Conservation (phyloP, 805 yeast species). For the Ogataea thermomethanolica region DNA sequence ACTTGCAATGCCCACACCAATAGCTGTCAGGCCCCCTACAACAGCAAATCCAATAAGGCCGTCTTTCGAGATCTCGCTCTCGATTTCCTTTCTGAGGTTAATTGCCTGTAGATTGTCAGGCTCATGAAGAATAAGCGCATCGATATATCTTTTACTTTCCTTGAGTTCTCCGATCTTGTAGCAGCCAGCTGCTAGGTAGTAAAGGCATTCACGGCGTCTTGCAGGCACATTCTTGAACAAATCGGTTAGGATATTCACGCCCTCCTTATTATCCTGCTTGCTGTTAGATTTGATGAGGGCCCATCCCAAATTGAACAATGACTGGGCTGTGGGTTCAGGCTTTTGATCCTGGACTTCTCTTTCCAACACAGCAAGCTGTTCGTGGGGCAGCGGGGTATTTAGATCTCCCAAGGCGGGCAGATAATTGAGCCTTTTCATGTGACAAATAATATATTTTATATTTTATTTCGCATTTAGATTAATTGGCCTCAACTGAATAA, state of each 20-base stretch:
- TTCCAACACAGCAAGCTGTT: slow-evolving; percentile 71
- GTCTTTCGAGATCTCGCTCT: slow-evolving; percentile 79
- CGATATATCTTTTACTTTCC: slow-evolving; percentile 82
- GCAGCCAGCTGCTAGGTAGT: slow-evolving; percentile 83
- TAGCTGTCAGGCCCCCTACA: slow-evolving; percentile 80
- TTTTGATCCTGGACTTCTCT: slow-evolving; percentile 78
- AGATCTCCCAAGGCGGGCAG: slow-evolving; percentile 30
- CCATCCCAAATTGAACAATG: slow-evolving; percentile 95
- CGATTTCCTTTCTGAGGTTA: slow-evolving; percentile 70
- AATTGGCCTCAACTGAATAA: not conserved
- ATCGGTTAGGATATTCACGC: slow-evolving; percentile 69
- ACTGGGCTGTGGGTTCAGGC: slow-evolving; percentile 75
- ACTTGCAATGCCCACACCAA: slow-evolving; percentile 56
- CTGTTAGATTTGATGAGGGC: slow-evolving; percentile 75
- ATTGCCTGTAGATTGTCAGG: slow-evolving; percentile 81
- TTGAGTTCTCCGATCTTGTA: slow-evolving; percentile 84
- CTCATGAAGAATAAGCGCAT: slow-evolving; percentile 70
- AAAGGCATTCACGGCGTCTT: slow-evolving; percentile 84
- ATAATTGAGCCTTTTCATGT: slow-evolving; percentile 27
- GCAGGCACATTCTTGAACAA: slow-evolving; percentile 73
- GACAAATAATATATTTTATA: not conserved
- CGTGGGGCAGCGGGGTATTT: slow-evolving; percentile 56
- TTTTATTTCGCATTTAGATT: too few relatives aligned
- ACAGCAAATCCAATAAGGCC: slow-evolving; percentile 87
- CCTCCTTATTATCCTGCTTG: slow-evolving; percentile 66